These are phyloP conservation scores for Salix arbutifolia DNA, from an alignment of 345 rosid genomes.

Conservation along the genomic window DNA sequence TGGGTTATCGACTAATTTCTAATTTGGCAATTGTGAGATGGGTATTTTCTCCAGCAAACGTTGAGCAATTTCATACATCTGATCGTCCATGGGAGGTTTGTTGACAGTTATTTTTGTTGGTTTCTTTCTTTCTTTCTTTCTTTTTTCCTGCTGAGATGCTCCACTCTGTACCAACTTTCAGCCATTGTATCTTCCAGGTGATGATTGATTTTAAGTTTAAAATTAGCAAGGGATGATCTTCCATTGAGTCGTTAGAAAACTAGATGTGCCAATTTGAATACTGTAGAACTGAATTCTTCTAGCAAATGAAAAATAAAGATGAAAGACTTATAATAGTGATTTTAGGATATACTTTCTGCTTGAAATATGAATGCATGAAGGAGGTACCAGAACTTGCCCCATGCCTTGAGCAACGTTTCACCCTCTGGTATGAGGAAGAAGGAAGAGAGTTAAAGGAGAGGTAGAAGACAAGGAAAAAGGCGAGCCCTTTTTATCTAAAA, in stretches of 20 bases:
- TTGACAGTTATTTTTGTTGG: neutral
- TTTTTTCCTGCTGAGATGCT: neutral
- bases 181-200: no score
- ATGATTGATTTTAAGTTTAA: no score
- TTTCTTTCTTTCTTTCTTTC: neutral
- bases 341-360: no score
- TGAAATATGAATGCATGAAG: no score
- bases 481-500: neutral
- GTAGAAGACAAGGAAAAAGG: neutral
- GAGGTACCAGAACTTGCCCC: no score
- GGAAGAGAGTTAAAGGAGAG: neutral
- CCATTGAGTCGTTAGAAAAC: no score
- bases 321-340: no score
- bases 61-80: conserved; percentile 75
- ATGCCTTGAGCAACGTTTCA: neutral
- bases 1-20: conserved; percentile 94
- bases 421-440: neutral
- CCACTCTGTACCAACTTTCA: neutral
- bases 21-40: conserved; percentile 90
- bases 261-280: no score
- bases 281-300: no score
- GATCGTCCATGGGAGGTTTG: conserved; percentile 96
- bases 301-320: no score
- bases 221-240: no score
- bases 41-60: conserved; percentile 78